Base-by-base conservation (phyloP, 495 filamentous ascomycete species). In the Talaromyces borbonicus region DNA sequence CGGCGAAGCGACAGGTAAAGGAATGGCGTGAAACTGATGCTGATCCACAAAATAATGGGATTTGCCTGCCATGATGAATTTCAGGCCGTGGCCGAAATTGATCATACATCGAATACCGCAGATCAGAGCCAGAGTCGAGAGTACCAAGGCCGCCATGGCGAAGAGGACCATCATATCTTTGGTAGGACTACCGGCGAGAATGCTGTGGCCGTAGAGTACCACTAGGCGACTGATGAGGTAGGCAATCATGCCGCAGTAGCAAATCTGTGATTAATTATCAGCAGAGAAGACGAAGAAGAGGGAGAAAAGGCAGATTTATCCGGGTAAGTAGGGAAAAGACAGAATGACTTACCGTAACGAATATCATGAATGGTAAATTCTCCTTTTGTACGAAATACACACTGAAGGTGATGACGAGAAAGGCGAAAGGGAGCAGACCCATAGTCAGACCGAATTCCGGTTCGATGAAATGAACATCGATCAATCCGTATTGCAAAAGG, bases 391-490 rank as follows among this genome's bases (percentile, higher is more conserved):
- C 18, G 22, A 38, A 38, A 5, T 38, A 38, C 3, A 20, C 35
- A 20, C 35, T 22, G 4, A 38, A 20, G 9, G 47, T 14, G 49
- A 55, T 50, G 25, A 53, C n/a, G 5, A 59, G 20, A 9, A 57
- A 36, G 8, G 50, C 22, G 1, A 31, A 33, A 9, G 54, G 56
- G 8, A 59, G 45, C 11, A 59, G 37, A 18, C 43, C 47, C 46
- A 55, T 32, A 8, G 56, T 59, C 1, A 59, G 31, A 2, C 45
- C 33, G 20, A 51, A 59, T 25, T 59, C 56, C 15, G 54, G 54
- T 26, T 55, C 49, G 3, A 49, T 18, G 14, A 55, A 59, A 19
- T 59, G 56, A 1, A 59, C 56, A 27, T 57, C 49, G 26, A 59
- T 46, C 0, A 57, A 35, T 15, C 48, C 40, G 24, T 59, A 59